phyloP scores from a whole-genome alignment of 1,284 basidiomycete species.

The Acaromyces ingoldii region DNA sequence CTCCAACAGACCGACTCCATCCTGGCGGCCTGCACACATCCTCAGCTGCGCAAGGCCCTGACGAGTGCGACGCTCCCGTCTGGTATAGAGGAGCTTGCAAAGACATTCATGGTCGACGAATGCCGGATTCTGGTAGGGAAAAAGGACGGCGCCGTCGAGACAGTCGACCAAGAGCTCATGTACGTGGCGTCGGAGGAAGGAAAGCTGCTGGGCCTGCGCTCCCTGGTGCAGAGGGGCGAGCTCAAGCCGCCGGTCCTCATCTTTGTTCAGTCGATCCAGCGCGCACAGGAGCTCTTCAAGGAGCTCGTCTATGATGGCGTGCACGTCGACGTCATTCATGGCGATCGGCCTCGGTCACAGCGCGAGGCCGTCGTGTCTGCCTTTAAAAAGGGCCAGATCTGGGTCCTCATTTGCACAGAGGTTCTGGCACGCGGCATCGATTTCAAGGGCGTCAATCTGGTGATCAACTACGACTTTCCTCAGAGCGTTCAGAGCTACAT shows the following conservation, averaged over 20 bases:
- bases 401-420: slow-evolving; percentile 50
- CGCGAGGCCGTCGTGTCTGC: slow-evolving; percentile 66
- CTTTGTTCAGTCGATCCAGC: slow-evolving; percentile 86
- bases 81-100: slow-evolving; percentile 77
- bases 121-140: slow-evolving; percentile 40
- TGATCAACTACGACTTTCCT: slow-evolving; percentile 72
- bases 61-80: slow-evolving; percentile 92
- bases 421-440: slow-evolving; percentile 84
- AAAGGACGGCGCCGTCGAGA: slow-evolving; percentile 72
- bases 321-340: slow-evolving; percentile 87
- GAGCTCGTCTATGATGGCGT: slow-evolving; percentile 78
- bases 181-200: slow-evolving; percentile 90
- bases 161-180: slow-evolving; percentile 77
- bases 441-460: slow-evolving; percentile 75
- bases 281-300: slow-evolving; percentile 82
- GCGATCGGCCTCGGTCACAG: slow-evolving; percentile 77
- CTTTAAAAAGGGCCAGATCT: slow-evolving; percentile 65
- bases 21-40: slow-evolving; percentile 70
- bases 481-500: slow-evolving; percentile 78
- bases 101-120: slow-evolving; percentile 64
- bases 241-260: slow-evolving; percentile 85
- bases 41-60: slow-evolving; percentile 74
- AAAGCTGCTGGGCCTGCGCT: slow-evolving; percentile 76
- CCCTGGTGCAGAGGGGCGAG: slow-evolving; percentile 69
- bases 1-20: slow-evolving; percentile 83